Evolutionary conservation across 768 basidiomycete species (phyloP), one percentile per base, ranked within the genome.

Genomic region (Gyrodon lividus): DNA sequence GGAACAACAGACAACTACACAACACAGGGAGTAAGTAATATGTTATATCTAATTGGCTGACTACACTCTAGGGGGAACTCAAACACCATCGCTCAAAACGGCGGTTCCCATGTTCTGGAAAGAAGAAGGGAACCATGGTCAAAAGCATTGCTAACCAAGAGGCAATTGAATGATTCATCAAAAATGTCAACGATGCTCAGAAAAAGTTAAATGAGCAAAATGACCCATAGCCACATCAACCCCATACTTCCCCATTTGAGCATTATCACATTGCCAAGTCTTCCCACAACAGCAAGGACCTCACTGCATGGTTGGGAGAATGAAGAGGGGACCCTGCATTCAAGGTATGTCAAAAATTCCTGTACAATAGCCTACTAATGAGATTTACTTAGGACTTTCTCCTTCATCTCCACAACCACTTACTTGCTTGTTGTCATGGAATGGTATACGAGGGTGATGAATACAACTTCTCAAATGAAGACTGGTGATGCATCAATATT

Each of bases 1-100:
- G 71, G 76, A 0, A 71, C 70, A 1, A 69, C 68, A 2, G 72
- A 77, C 24, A 59, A 53, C 0, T 76, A 71, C 50, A 66, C 71
- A 0, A 76, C 73, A 0, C 66, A 72, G 37, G 37, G 46, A 0
- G 74, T 75, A 44, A 10, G 61, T 46, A 76, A 26, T 4, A 26
- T 26, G 24, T 26, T 26, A 26, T 26, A 26, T 7, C 7, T 4
- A 7, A 26, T 26, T n/a, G n/a, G 24, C 24, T 7, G 28, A 16
- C 26, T 30, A 23, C 10, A 46, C 31, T 4, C 24, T 60, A 75
- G 74, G 70, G 72, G 7, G 74, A 77, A 48, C 62, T 69, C 0
- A 62, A 74, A 42, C 75, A 79, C 44, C 55, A 64, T 0, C 52
- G 47, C 0, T 48, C 70, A 8, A 79, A 79, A 54, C 59, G 58